Conservation (phyloP, 1,139 yeast genomes). For the Yamadazyma membranifaciens region DNA sequence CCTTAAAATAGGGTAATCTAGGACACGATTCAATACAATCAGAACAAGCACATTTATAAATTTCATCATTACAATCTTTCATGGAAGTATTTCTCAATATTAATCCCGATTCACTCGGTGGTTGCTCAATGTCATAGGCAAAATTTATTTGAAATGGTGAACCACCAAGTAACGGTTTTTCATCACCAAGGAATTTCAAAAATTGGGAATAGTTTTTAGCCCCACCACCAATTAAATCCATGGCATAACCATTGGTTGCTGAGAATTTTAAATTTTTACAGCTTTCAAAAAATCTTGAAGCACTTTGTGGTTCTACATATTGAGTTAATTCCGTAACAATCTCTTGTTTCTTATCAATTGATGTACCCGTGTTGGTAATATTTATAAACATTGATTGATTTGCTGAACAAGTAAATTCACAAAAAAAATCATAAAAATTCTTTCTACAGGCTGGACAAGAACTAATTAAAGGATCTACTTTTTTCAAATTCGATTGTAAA, state of each 20-base stretch:
- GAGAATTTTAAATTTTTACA: conserved; percentile 89
- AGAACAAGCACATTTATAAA: conserved; percentile 82
- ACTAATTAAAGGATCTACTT: conserved; percentile 76
- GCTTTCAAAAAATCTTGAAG: conserved; percentile 68
- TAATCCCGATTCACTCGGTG: conserved; percentile 14
- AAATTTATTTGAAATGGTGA: conserved; percentile 93
- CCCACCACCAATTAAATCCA: conserved; percentile 97
- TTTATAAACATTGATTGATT: conserved; percentile 75
- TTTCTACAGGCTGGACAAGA: conserved; percentile 94
- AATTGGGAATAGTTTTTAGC: conserved; percentile 73
- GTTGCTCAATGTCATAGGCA: conserved; percentile 39
- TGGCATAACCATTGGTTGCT: conserved; percentile 93
- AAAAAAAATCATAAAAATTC: conserved; percentile 82
- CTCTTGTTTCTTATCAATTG: conserved; percentile 51
- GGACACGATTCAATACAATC: conserved; percentile 89
- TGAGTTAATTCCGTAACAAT: conserved; percentile 74
- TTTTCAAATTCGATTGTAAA: conserved; percentile 54
- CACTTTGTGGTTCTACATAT: conserved; percentile 59
- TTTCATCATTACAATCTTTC: conserved; percentile 60
- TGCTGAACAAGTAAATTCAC: conserved; percentile 89
- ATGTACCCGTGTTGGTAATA: conserved; percentile 53
- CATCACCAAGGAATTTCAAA: conserved; percentile 87
- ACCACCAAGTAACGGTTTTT: conserved; percentile 89
- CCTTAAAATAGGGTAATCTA: conserved; percentile 44
- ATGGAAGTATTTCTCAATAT: conserved; percentile 30